Percentiles rank a stretch among this genome's conserved stretches.
Conservation (phyloP, 306 rosid genomes). For the Boehmeria nivea region DNA sequence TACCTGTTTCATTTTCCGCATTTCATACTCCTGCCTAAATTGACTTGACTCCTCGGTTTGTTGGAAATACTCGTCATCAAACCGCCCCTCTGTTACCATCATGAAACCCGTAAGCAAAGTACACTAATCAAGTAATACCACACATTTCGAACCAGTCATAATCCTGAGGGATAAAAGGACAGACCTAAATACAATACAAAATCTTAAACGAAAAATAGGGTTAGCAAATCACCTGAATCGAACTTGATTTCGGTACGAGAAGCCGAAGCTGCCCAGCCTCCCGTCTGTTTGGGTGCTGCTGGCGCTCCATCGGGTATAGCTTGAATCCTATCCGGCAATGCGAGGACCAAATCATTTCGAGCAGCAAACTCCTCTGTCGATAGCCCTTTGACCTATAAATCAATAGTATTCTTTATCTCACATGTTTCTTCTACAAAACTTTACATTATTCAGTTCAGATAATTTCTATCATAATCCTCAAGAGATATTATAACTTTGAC, state of each 20-base stretch:
- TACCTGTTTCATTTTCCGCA: constrained; percentile 85
- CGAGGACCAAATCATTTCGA: constrained; percentile 92
- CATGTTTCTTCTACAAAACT: background rate
- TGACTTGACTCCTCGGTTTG: constrained; percentile 65
- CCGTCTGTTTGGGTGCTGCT: constrained; percentile 60
- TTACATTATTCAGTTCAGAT: background rate
- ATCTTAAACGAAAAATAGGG: background rate
- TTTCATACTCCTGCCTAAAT: constrained; percentile 92
- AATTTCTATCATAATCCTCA: too few relatives aligned
- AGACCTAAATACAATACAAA: background rate
- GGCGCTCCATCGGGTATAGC: constrained; percentile 95
- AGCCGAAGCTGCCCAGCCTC: constrained; percentile 88
- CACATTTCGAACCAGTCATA: background rate
- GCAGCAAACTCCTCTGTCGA: constrained; percentile 88
- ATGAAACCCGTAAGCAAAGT: constrained; percentile 23
- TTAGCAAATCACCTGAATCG: constrained; percentile 59
- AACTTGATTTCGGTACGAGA: constrained; percentile 86
- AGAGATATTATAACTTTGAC: too few relatives aligned
- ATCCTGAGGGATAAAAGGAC: background rate
- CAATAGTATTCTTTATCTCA: background rate
- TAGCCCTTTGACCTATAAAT: constrained; percentile 76
- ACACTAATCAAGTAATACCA: background rate
- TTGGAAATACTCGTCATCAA: constrained; percentile 78
- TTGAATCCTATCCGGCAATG: constrained; percentile 90
- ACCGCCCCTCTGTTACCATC: constrained; percentile 60